phyloP scores from a whole-genome alignment of 179 eudicot genomes.

The Heliamphora ciliata region DNA sequence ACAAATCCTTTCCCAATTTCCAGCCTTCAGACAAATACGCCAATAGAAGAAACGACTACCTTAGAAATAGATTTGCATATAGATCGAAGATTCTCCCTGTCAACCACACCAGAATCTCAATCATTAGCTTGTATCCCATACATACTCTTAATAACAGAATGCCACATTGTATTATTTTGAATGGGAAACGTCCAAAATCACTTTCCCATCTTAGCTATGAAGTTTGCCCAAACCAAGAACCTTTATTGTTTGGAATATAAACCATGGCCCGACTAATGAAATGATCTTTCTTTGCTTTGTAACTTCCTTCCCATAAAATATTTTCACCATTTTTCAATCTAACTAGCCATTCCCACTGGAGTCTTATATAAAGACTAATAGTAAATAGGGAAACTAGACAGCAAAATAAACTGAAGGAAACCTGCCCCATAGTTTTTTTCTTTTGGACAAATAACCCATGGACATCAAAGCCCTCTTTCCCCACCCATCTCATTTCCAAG shows the following conservation, averaged over 20 bases:
- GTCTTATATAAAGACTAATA: background rate
- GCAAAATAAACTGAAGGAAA: too few relatives aligned
- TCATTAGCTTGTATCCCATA: constrained; percentile 1
- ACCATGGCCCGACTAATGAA: background rate
- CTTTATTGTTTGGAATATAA: background rate
- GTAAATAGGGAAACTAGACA: too few relatives aligned
- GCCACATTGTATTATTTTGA: background rate
- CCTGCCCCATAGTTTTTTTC: too few relatives aligned
- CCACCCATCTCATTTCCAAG: too few relatives aligned
- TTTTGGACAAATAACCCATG: too few relatives aligned
- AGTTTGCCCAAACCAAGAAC: background rate
- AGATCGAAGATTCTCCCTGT: background rate
- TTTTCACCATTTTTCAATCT: background rate
- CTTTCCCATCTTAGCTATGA: background rate
- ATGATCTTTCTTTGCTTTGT: background rate
- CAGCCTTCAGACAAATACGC: background rate
- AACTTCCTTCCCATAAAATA: background rate
- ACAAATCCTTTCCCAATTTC: too few relatives aligned
- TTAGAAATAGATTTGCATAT: background rate
- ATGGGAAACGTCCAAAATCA: background rate
- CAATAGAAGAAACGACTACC: background rate
- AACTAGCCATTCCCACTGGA: background rate
- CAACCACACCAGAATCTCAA: background rate
- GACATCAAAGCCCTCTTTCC: too few relatives aligned
- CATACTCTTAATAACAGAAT: background rate